These are phyloP conservation scores for Eucalyptus pauciflora DNA, from an alignment of 345 rosid genomes.

Conservation along the genomic window DNA sequence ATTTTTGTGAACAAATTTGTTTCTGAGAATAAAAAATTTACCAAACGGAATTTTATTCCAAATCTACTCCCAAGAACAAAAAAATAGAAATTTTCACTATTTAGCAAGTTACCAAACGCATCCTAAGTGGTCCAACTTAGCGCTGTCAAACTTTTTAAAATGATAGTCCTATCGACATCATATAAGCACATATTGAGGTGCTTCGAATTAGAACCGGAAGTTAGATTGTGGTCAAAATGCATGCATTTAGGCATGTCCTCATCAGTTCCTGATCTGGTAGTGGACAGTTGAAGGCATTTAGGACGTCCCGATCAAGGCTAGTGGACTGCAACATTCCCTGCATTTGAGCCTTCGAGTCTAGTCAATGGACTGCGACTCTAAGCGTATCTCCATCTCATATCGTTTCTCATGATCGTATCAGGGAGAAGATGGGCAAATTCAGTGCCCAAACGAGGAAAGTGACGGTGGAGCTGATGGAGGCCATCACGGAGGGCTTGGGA, in stretches of 20 bases:
- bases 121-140: neutral
- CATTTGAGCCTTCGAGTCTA: neutral
- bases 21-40: fast-evolving
- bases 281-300: neutral
- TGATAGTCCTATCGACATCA: neutral
- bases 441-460: conserved; percentile 24
- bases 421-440: conserved; percentile 50
- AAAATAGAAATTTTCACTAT: too few species aligned
- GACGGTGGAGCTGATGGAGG: conserved; percentile 29
- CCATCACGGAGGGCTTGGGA: conserved; percentile 42
- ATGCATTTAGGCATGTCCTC: neutral
- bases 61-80: fast-evolving
- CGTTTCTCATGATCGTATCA: neutral
- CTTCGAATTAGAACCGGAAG: neutral
- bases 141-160: neutral
- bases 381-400: neutral
- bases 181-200: neutral
- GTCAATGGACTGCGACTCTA: neutral
- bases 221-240: neutral
- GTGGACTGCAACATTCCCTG: neutral
- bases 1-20: fast-evolving
- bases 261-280: neutral
- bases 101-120: too few species aligned
- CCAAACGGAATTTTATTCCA: fast-evolving
- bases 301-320: neutral